Conservation (phyloP, 257 asterid genomes). For the Echites panduratus region DNA sequence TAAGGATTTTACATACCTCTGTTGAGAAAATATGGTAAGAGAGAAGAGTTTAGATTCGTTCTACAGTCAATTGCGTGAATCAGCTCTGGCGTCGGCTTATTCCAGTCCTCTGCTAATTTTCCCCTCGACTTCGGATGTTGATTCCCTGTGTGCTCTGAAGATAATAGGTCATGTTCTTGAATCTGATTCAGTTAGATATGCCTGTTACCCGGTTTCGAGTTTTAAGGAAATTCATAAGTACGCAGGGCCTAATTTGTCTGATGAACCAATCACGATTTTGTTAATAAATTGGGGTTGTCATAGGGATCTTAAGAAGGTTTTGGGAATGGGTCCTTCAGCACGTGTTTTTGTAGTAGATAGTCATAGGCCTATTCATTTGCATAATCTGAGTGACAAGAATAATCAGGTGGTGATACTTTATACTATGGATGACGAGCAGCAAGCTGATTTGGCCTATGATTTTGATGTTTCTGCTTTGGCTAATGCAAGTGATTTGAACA, state of each 20-base stretch:
- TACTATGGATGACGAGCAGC: constrained; percentile 71
- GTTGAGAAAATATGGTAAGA: constrained; percentile 58
- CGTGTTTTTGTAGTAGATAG: constrained; percentile 87
- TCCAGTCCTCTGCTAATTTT: constrained; percentile 70
- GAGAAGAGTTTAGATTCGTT: constrained; percentile 71
- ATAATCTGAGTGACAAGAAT: constrained; percentile 66
- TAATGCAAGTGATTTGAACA: constrained; percentile 69
- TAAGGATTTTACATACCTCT: constrained; percentile 9
- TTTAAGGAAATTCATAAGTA: constrained; percentile 84
- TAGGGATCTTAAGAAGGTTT: constrained; percentile 71
- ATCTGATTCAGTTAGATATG: constrained; percentile 81
- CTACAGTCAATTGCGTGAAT: constrained; percentile 52
- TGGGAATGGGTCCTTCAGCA: constrained; percentile 53
- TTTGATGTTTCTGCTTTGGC: constrained; percentile 85
- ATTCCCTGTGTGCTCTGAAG: constrained; percentile 84
- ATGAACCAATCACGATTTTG: constrained; percentile 68
- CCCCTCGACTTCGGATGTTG: constrained; percentile 94
- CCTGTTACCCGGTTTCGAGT: constrained; percentile 92
- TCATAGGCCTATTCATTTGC: constrained; percentile 96
- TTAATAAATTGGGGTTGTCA: constrained; percentile 96
- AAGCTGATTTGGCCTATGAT: constrained; percentile 76
- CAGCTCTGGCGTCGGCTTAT: constrained; percentile 64
- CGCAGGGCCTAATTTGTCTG: constrained; percentile 54
- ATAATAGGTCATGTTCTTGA: constrained; percentile 81
- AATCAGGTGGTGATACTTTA: constrained; percentile 80